A percentile compares a stretch with the other conserved stretches of the same genome.
These are phyloP conservation scores for Neckera pumila DNA, from an alignment of 225 moss, liverwort and hornwort species.

Conservation along the genomic window DNA sequence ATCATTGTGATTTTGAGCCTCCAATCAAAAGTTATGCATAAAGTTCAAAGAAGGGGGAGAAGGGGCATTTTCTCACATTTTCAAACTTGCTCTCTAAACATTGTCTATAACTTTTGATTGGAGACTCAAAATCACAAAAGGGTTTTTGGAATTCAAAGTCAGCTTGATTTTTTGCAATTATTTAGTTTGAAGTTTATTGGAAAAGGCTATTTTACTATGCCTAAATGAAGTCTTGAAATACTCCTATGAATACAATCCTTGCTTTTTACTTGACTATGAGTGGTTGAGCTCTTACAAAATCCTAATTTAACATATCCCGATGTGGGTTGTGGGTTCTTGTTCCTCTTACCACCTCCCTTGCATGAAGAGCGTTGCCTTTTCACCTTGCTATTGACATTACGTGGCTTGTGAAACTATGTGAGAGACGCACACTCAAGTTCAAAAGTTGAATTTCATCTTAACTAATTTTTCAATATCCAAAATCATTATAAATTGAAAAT, in stretches of 20 bases:
- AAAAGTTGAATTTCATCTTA: neutral
- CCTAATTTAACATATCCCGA: neutral
- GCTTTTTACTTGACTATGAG: neutral
- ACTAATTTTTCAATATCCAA: neutral
- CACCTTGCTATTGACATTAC: neutral
- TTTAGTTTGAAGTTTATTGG: neutral
- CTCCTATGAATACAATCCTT: neutral
- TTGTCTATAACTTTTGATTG: neutral
- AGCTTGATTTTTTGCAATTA: neutral
- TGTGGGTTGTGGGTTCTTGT: neutral
- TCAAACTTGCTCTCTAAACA: neutral
- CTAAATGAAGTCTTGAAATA: neutral
- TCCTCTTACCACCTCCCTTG: neutral
- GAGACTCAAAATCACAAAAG: neutral
- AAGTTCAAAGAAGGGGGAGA: neutral
- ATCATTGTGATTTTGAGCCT: accelerated
- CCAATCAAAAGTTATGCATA: neutral
- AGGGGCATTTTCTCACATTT: neutral
- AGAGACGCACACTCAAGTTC: no score
- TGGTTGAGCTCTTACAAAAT: neutral
- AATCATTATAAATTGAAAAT: neutral
- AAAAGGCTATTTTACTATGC: accelerated
- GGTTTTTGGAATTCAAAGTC: accelerated
- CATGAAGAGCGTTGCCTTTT: neutral
- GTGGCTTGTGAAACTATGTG: neutral